Evolutionary conservation across 306 rosid genomes (phyloP).

Genomic region (Glycyrrhiza uralensis): DNA sequence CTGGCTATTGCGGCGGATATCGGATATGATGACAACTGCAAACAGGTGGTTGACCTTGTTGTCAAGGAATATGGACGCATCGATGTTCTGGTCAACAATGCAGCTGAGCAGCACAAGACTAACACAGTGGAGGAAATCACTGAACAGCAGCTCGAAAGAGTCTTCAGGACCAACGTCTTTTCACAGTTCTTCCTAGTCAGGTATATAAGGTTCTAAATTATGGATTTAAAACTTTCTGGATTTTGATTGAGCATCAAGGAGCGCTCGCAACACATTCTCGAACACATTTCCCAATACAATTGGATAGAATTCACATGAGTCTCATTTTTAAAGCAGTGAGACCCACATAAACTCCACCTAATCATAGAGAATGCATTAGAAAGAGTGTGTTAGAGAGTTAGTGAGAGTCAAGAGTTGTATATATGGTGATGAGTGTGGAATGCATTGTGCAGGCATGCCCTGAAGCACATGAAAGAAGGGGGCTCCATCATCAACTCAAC

Average conservation of each 20-base stretch:
- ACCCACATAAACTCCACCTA: too few relatives aligned
- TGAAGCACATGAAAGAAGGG: constrained; percentile 64
- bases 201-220: too few relatives aligned
- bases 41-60: constrained; percentile 39
- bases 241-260: too few relatives aligned
- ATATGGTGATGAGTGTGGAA: too few relatives aligned
- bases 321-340: too few relatives aligned
- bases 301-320: too few relatives aligned
- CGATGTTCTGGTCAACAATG: constrained; percentile 55
- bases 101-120: constrained; percentile 40
- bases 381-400: too few relatives aligned
- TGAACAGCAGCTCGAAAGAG: constrained; percentile 38
- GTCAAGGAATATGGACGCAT: constrained; percentile 42
- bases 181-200: constrained; percentile 58
- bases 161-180: constrained; percentile 55
- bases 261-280: too few relatives aligned
- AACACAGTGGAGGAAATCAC: constrained; percentile 36
- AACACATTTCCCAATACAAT: too few relatives aligned
- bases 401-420: too few relatives aligned
- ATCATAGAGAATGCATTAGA: too few relatives aligned
- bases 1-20: constrained; percentile 51
- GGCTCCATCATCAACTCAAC: constrained; percentile 56
- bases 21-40: constrained; percentile 50
- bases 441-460: constrained; percentile 46
- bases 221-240: too few relatives aligned